These are phyloP conservation scores for Umbelopsis isabellina DNA, from an alignment of 192 early-diverging fungal genomes.

Conservation along the genomic window DNA sequence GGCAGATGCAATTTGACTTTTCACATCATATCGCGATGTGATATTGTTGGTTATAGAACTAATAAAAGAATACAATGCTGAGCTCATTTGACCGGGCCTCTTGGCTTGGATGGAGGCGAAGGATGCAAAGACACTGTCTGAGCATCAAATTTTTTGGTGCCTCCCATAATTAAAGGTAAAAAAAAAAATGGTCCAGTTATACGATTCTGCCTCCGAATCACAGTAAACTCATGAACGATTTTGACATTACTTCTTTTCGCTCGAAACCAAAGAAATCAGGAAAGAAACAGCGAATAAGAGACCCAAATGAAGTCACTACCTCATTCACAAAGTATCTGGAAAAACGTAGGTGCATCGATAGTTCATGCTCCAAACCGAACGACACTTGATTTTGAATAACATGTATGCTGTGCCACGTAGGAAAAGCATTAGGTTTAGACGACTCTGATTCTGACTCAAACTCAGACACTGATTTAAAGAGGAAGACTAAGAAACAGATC, in stretches of 20 bases:
- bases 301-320: neutral
- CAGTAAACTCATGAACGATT: constrained; percentile 24
- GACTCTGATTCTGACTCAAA: constrained; percentile 13
- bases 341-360: neutral
- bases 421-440: constrained; percentile 21
- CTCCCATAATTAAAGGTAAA: neutral
- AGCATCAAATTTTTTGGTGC: neutral
- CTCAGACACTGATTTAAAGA: neutral
- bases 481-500: neutral
- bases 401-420: neutral
- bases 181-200: neutral
- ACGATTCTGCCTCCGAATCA: neutral
- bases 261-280: constrained; percentile 7
- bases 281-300: neutral
- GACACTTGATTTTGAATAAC: neutral
- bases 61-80: constrained; percentile 43
- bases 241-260: constrained; percentile 29
- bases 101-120: constrained; percentile 6
- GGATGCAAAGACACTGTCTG: neutral
- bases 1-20: constrained; percentile 56
- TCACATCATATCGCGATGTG: constrained; percentile 46
- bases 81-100: constrained; percentile 30
- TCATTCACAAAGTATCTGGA: constrained; percentile 13
- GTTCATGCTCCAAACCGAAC: too few species aligned
- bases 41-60: constrained; percentile 40